Percentiles rank a stretch among this genome's conserved stretches.
phyloP scores from a whole-genome alignment of 2,329 filamentous ascomycete genomes.

The Talaromyces sp. region DNA sequence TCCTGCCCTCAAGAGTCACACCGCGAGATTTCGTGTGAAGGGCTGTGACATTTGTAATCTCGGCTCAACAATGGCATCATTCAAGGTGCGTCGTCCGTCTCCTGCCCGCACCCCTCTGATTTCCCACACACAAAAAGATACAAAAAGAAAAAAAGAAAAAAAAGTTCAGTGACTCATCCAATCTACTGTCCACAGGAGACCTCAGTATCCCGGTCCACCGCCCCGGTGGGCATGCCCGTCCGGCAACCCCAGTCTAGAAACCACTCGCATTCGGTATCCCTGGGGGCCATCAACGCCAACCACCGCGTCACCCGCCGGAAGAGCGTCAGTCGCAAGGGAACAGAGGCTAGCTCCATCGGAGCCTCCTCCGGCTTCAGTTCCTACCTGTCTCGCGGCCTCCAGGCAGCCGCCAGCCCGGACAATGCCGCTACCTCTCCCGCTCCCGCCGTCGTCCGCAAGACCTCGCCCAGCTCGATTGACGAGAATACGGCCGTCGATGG shows the following conservation, averaged over 20 bases:
- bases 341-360: constrained; percentile 59
- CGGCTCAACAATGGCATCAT: constrained; percentile 32
- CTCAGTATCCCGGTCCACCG: constrained; percentile 62
- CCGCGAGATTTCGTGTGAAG: constrained; percentile 3
- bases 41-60: constrained; percentile 22
- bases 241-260: constrained; percentile 64
- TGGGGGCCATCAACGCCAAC: constrained; percentile 70
- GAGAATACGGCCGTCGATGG: constrained; percentile 38
- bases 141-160: neutral
- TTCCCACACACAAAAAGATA: neutral
- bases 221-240: constrained; percentile 56
- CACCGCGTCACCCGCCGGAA: constrained; percentile 90
- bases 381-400: constrained; percentile 38
- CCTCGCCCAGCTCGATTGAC: constrained; percentile 29
- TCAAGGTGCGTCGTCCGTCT: constrained; percentile 28
- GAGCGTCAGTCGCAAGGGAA: constrained; percentile 67
- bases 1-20: constrained; percentile 9
- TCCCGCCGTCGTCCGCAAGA: constrained; percentile 33
- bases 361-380: constrained; percentile 31
- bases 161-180: neutral
- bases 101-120: neutral
- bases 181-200: constrained; percentile 25
- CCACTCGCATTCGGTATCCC: constrained; percentile 77
- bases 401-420: constrained; percentile 29
- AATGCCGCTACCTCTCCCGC: constrained; percentile 5